Conservation (phyloP, 768 basidiomycete genomes). For the Pulveroboletus sp. region DNA sequence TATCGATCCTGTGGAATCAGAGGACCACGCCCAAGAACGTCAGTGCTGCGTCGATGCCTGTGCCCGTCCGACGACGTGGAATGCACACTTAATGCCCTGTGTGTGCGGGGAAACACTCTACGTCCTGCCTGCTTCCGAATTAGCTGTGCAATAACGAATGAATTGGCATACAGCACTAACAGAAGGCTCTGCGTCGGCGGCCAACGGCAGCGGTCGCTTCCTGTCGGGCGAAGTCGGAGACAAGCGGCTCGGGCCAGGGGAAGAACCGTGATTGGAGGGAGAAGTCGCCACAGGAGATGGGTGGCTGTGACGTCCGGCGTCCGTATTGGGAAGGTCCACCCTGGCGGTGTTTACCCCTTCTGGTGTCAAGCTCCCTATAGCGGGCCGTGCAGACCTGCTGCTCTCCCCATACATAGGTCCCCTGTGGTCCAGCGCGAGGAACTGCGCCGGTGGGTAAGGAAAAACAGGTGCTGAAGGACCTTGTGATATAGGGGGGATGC, state of each 20-base stretch:
- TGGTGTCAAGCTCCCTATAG: not conserved
- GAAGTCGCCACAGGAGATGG: slow-evolving; percentile 14
- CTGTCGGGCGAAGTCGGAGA: slow-evolving; percentile 19
- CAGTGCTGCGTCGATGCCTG: slow-evolving; percentile 3
- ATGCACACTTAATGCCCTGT: slow-evolving; percentile 9
- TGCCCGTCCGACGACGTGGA: slow-evolving; percentile 3
- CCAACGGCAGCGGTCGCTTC: slow-evolving; percentile 10
- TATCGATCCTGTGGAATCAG: slow-evolving; percentile 26
- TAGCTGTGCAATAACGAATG: slow-evolving; percentile 12
- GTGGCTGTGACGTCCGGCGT: slow-evolving; percentile 18
- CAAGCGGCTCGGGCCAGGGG: slow-evolving; percentile 10
- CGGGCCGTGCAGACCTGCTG: not conserved
- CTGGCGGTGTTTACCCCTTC: slow-evolving; percentile 10
- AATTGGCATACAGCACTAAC: slow-evolving; percentile 12
- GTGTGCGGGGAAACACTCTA: slow-evolving; percentile 17
- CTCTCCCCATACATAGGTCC: not conserved
- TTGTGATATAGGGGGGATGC: slow-evolving; percentile 3
- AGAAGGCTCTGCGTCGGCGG: slow-evolving; percentile 8
- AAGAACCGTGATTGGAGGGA: slow-evolving; percentile 2
- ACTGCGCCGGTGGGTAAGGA: slow-evolving; percentile 1
- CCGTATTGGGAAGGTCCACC: not conserved
- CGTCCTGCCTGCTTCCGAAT: slow-evolving; percentile 17
- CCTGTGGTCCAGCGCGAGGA: not conserved
- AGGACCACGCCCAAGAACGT: slow-evolving; percentile 16
- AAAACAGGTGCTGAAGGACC: not conserved